These are phyloP conservation scores for Lentinula sp. DNA, from an alignment of 768 basidiomycete genomes.

Conservation along the genomic window DNA sequence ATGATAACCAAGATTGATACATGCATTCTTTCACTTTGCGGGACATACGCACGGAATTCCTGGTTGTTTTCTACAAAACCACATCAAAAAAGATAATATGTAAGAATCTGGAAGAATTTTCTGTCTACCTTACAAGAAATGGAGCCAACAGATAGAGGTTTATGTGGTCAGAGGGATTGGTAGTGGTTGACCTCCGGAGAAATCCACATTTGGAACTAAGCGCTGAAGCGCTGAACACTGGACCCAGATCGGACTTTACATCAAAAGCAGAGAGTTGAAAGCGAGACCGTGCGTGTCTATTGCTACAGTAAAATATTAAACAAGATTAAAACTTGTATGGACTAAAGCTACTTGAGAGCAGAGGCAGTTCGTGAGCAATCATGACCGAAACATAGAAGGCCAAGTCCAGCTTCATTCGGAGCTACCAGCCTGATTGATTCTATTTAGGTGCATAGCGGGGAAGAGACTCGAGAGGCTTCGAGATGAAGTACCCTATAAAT, in stretches of 20 bases:
- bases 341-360: neutral
- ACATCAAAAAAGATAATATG: neutral
- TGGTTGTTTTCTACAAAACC: neutral
- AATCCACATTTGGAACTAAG: neutral
- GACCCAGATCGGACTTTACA: neutral
- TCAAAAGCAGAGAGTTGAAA: neutral
- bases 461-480: slow-evolving; percentile 52
- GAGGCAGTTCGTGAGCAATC: neutral
- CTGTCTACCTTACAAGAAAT: neutral
- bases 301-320: neutral
- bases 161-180: neutral
- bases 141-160: neutral
- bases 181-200: neutral
- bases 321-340: neutral
- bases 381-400: neutral
- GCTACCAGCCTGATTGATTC: slow-evolving; percentile 8
- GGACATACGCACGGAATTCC: neutral
- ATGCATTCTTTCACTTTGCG: neutral
- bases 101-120: neutral
- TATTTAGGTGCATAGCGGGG: slow-evolving; percentile 41
- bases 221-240: too few relatives aligned
- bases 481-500: slow-evolving; percentile 45
- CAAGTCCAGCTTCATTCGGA: neutral
- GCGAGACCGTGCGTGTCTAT: neutral
- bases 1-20: neutral